Evolutionary conservation across 2,329 filamentous ascomycete genomes (phyloP).

Genomic region (Karstenula rhodostoma): DNA sequence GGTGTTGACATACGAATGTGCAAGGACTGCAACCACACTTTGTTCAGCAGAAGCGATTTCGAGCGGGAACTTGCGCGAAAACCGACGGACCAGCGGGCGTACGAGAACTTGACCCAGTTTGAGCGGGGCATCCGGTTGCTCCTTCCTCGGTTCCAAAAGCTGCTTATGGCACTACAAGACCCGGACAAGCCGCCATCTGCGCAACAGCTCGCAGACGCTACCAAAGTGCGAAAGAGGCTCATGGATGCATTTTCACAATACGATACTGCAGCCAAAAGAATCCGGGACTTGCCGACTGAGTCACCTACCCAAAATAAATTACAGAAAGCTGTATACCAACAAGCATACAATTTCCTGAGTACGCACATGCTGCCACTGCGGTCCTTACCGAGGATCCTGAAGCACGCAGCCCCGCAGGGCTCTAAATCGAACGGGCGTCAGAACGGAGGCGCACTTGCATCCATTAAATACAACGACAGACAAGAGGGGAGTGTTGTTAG

Average conservation of each 20-base stretch:
- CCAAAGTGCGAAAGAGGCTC: slow-evolving; percentile 86
- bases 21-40: slow-evolving; percentile 78
- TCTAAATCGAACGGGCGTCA: slow-evolving; percentile 42
- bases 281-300: slow-evolving; percentile 78
- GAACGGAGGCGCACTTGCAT: slow-evolving; percentile 59
- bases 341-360: slow-evolving; percentile 84
- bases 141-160: slow-evolving; percentile 83
- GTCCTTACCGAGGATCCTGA: slow-evolving; percentile 56
- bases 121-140: slow-evolving; percentile 84
- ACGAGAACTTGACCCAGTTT: slow-evolving; percentile 85
- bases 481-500: slow-evolving; percentile 62
- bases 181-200: slow-evolving; percentile 70
- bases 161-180: slow-evolving; percentile 77
- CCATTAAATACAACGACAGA: slow-evolving; percentile 66
- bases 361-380: slow-evolving; percentile 88
- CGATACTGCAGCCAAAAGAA: slow-evolving; percentile 78
- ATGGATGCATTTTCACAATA: slow-evolving; percentile 92
- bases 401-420: slow-evolving; percentile 64
- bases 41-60: slow-evolving; percentile 81
- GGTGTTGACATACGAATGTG: slow-evolving; percentile 90
- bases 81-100: slow-evolving; percentile 79
- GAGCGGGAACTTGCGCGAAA: slow-evolving; percentile 71
- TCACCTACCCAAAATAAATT: slow-evolving; percentile 76
- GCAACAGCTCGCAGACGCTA: slow-evolving; percentile 81
- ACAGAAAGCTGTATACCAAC: slow-evolving; percentile 82